Base-by-base conservation (phyloP, 441 rosid genomes). In the Erodium moschatum region DNA sequence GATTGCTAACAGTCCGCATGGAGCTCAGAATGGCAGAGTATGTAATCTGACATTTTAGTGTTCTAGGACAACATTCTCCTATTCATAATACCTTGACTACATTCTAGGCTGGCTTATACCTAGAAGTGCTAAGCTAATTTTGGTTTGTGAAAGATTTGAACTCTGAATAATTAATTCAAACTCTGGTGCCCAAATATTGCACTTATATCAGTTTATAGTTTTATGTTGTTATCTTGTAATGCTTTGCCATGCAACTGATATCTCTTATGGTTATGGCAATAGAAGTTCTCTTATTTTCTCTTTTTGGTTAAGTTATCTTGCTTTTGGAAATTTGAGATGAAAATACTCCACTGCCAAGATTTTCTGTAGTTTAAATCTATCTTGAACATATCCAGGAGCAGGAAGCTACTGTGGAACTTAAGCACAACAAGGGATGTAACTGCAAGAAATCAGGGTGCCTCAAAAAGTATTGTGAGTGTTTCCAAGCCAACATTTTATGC, bases 391-490 rank as follows among this genome's bases (percentile, higher is more conserved):
- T 74, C 76, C 80, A 89, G 98, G 93, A 89, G 72, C 90, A 89
- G 76, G 94, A 83, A 71, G 81, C 78, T 81, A 84, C 77, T 44
- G 72, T 86, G 19, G 65, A 85, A 58, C 96, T 83, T 67, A 91
- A 91, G 80, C 99, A 94, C 84, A 87, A 88, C 69, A 94, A 89
- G 81, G 99, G 97, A 56, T 94, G 99, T 67, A 90, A 94, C 75
- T 91, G 97, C 85, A 91, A 88, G 88, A 91, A 90, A 80, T 88
- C 97, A 0, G 96, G 99, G 35, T 94, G 99, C 78, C 97, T 94
- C 61, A 94, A 88, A 75, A 91, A 94, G 84, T 91, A 94, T 66
- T 94, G 99, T 61, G 99, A 91, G 78, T 94, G 97, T 75, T 94
- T 87, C 79, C 97, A 94, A 60, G 97, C 96, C 15, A 86, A 87